Conservation (phyloP, 1,284 basidiomycete genomes). For the Cystobasidium sp. region DNA sequence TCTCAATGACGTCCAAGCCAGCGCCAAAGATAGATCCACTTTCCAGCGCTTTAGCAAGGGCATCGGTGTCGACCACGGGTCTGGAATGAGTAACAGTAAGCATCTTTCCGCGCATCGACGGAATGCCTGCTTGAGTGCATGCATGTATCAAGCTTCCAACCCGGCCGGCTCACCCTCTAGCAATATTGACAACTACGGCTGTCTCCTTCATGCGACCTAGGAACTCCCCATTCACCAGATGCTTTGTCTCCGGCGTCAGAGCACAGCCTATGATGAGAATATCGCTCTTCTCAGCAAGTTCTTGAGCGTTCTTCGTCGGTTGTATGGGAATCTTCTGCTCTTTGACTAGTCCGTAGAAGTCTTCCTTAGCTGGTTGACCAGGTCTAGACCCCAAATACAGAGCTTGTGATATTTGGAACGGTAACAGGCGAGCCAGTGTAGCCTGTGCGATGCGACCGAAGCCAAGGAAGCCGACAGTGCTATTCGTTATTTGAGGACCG, state of each 20-base stretch:
- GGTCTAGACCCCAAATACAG: constrained; percentile 63
- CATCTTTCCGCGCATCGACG: constrained; percentile 35
- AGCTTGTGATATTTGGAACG: constrained; percentile 74
- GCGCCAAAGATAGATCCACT: constrained; percentile 85
- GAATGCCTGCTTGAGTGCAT: neutral
- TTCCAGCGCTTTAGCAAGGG: constrained; percentile 76
- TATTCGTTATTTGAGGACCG: constrained; percentile 66
- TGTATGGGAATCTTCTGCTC: constrained; percentile 33
- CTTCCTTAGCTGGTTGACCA: constrained; percentile 46
- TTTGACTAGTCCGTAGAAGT: constrained; percentile 41
- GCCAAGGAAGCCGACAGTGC: constrained; percentile 84
- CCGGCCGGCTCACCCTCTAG: constrained; percentile 63
- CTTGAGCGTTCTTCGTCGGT: constrained; percentile 58
- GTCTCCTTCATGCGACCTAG: constrained; percentile 81
- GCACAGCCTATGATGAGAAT: constrained; percentile 82
- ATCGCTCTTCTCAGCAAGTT: constrained; percentile 75
- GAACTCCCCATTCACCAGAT: constrained; percentile 74
- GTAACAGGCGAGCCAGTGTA: constrained; percentile 72
- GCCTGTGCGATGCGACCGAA: constrained; percentile 90
- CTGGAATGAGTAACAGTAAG: constrained; percentile 54
- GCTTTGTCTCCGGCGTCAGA: constrained; percentile 71
- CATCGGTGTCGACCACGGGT: constrained; percentile 77
- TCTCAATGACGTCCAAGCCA: constrained; percentile 90
- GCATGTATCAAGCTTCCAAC: too few species aligned
- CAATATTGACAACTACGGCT: constrained; percentile 77